A percentile compares a stretch with the other conserved stretches of the same genome.
phyloP scores from a whole-genome alignment of 208 protist species.

The Trypanosoma melophagium region DNA sequence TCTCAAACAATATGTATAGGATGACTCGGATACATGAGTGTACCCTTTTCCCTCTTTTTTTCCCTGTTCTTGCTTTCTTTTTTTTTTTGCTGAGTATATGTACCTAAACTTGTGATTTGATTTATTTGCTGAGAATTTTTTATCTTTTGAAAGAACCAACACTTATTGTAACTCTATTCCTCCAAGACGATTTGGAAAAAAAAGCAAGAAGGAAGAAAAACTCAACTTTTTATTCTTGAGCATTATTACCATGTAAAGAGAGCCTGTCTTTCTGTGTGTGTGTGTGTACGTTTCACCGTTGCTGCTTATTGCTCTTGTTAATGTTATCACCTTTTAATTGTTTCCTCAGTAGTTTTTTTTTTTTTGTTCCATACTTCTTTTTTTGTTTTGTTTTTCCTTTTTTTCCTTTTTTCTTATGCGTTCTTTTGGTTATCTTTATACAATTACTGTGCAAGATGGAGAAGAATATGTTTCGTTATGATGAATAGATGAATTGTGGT shows the following conservation, averaged over 20 bases:
- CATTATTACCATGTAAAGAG: no score
- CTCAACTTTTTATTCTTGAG: no score
- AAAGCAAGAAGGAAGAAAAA: no score
- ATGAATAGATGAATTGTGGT: neutral
- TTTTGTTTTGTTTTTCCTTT: constrained; percentile 7
- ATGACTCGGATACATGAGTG: no score
- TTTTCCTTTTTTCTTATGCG: neutral
- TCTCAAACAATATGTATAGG: no score
- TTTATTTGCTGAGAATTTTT: neutral
- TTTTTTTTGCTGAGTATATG: neutral
- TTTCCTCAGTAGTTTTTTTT: constrained; percentile 6
- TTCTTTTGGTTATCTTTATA: neutral
- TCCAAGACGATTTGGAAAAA: no score
- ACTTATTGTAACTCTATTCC: no score
- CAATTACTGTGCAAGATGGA: no score
- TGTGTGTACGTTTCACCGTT: neutral
- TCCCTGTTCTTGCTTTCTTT: neutral
- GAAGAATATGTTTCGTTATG: no score
- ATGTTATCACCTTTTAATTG: neutral
- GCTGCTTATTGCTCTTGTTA: neutral
- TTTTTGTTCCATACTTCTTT: neutral
- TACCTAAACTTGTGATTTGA: neutral
- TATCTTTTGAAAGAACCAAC: neutral
- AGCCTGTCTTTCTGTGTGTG: neutral
- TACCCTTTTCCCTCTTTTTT: no score